Evolutionary conservation across 495 filamentous ascomycete genomes (phyloP), one percentile per base, ranked within the genome.

Genomic region (Aspergillus mulundensis): DNA sequence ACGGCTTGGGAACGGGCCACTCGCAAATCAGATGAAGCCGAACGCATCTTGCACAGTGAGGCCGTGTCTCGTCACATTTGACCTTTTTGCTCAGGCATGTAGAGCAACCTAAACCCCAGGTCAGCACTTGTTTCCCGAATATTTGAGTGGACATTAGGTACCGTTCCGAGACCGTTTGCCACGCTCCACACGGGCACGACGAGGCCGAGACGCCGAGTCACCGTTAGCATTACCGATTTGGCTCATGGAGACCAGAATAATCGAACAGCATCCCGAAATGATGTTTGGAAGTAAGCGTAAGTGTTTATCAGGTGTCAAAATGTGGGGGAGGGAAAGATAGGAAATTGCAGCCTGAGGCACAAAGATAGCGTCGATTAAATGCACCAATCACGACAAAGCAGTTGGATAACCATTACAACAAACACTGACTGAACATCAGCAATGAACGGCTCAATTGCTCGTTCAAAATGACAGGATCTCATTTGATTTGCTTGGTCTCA

Each of bases 51-150:
- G 14, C 15, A 41, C 56, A 62, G 30, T 39, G n/a, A 2, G 56
- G 60, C 7, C 49, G 60, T 20, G 36, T 25, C 42, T 62, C 60
- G 30, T 59, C 60, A 16, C 60, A 62, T 16, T 62, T 62, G 25
- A 62, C 60, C 3, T 38, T 19, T 34, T 50, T 50, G 23, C 16
- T 39, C 16, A 38, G 20, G 14, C 59, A 61, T 7, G 49, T 57
- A 5, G 34, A 45, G 39, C 59, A 61, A n/a, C 59, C 59, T 61
- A 16, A 7, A 15, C 12, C 12, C 3, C 3, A 23, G n/a, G 24
- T 15, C 30, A 44, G 23, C 11, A 18, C 23, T 28, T 11, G 43
- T 28, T n/a, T 2, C 15, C 25, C 11, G 19, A 42, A 3, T 42
- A 42, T 42, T n/a, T 42, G 7, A 23, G 8, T 8, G 15, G 21